phyloP scores from a whole-genome alignment of 768 basidiomycete genomes.

The Filobasidium wieringae region DNA sequence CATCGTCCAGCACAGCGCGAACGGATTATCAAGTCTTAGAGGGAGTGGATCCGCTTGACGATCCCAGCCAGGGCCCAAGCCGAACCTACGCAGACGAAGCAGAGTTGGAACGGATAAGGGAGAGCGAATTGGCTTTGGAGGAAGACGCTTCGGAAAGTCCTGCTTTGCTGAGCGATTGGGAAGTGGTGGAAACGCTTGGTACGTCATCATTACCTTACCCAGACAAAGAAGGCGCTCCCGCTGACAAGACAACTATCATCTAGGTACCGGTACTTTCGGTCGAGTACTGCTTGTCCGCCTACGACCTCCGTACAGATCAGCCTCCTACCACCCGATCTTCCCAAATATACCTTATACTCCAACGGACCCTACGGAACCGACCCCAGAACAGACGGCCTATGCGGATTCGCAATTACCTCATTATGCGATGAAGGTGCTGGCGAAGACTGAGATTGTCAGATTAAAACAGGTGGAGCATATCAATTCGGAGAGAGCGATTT shows the following conservation, averaged over 20 bases:
- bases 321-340: conserved; percentile 31
- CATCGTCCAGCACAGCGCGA: neutral
- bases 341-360: conserved; percentile 29
- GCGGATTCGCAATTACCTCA: conserved; percentile 36
- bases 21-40: neutral
- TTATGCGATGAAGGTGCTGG: conserved; percentile 40
- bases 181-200: conserved; percentile 42
- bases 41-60: neutral
- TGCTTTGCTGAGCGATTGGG: conserved; percentile 28
- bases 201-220: conserved; percentile 1
- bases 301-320: conserved; percentile 10
- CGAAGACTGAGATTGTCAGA: conserved; percentile 41
- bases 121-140: neutral
- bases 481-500: conserved; percentile 87
- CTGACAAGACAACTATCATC: conserved; percentile 25
- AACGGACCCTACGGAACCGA: conserved; percentile 26
- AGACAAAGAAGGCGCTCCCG: neutral
- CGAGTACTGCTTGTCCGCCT: conserved; percentile 74
- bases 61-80: neutral
- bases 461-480: conserved; percentile 96
- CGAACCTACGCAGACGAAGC: neutral
- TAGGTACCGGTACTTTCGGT: conserved; percentile 93
- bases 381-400: conserved; percentile 22
- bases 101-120: neutral
- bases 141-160: neutral